phyloP scores from a whole-genome alignment of 176 grass and related monocot genomes.

The Cenchrus purpureus region DNA sequence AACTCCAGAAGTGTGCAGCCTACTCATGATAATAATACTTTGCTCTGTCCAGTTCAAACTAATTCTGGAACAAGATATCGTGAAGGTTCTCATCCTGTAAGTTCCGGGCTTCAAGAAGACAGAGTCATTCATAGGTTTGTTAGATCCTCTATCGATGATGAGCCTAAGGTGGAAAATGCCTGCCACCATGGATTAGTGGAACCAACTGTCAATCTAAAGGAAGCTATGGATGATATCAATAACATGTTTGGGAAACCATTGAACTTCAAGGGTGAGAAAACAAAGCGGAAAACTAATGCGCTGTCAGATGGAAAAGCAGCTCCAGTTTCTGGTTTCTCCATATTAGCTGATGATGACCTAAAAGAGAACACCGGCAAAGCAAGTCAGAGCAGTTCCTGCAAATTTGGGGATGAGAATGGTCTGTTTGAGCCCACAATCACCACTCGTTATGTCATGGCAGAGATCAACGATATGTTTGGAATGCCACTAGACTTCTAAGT shows the following conservation, averaged over 20 bases:
- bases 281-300: constrained; percentile 43
- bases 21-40: constrained; percentile 22
- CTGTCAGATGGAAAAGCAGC: constrained; percentile 48
- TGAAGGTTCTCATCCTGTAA: constrained; percentile 35
- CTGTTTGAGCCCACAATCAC: constrained; percentile 93
- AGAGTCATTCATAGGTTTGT: constrained; percentile 85
- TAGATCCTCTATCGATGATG: constrained; percentile 69
- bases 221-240: constrained; percentile 95
- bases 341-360: constrained; percentile 70
- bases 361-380: constrained; percentile 40
- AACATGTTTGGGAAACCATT: constrained; percentile 88
- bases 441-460: constrained; percentile 77
- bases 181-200: constrained; percentile 92
- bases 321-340: constrained; percentile 54
- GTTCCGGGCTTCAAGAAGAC: constrained; percentile 62
- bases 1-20: constrained; percentile 26
- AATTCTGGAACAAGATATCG: constrained; percentile 20
- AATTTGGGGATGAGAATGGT: constrained; percentile 49
- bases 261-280: constrained; percentile 65
- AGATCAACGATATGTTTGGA: constrained; percentile 93
- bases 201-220: constrained; percentile 85
- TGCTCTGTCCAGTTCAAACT: constrained; percentile 20
- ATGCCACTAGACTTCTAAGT: constrained; percentile 74
- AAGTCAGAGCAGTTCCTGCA: constrained; percentile 36
- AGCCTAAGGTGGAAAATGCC: constrained; percentile 85